These are phyloP conservation scores for Brassica nigra DNA, from an alignment of 345 rosid species.

Conservation along the genomic window DNA sequence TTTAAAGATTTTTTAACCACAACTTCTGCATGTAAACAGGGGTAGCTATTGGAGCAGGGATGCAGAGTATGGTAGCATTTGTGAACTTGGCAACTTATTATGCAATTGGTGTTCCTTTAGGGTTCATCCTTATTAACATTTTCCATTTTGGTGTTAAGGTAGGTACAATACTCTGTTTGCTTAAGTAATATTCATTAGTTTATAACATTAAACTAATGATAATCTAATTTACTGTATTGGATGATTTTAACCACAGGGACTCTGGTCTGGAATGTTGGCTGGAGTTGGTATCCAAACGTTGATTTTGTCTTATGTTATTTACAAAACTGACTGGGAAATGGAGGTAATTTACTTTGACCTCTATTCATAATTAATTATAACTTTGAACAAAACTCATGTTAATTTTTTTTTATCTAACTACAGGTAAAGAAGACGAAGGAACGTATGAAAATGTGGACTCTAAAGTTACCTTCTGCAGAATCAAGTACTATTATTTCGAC, in stretches of 20 bases:
- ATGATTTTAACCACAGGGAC: slow-evolving; percentile 42
- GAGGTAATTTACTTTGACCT: slow-evolving; percentile 34
- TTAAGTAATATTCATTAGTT: not conserved
- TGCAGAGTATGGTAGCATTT: slow-evolving; percentile 46
- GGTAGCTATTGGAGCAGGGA: slow-evolving; percentile 55
- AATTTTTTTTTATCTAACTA: not conserved
- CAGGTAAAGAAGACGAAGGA: slow-evolving; percentile 42
- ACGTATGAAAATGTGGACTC: slow-evolving; percentile 34
- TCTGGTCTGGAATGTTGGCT: slow-evolving; percentile 49
- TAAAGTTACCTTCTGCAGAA: slow-evolving; percentile 19
- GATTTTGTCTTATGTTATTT: slow-evolving; percentile 39
- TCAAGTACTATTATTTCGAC: slow-evolving; percentile 2
- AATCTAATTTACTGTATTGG: not conserved
- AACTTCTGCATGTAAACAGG: slow-evolving; percentile 40
- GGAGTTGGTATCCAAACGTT: slow-evolving; percentile 46
- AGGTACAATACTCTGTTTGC: not conserved
- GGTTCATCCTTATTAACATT: slow-evolving; percentile 40
- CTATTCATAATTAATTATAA: not conserved
- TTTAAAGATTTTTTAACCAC: not conserved
- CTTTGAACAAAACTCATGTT: not conserved
- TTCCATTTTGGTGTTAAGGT: slow-evolving; percentile 48
- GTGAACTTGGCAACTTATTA: slow-evolving; percentile 58
- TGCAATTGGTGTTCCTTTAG: slow-evolving; percentile 50
- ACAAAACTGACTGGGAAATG: slow-evolving; percentile 54
- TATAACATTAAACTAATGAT: not conserved